phyloP scores from a whole-genome alignment of 2,329 filamentous ascomycete species.

The Rosellinia necatrix region DNA sequence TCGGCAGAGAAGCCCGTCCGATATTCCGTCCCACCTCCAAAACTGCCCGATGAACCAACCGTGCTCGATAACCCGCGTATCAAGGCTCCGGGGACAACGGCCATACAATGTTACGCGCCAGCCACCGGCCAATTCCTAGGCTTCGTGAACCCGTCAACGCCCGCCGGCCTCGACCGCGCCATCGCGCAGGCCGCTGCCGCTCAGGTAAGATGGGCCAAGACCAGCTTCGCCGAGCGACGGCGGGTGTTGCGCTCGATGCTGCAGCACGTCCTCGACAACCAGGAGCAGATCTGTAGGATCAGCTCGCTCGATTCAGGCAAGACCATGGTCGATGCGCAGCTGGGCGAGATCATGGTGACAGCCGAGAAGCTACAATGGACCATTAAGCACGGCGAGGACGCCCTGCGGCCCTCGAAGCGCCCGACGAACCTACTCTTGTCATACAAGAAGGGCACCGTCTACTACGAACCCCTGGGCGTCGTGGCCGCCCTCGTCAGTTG shows the following conservation, averaged over 20 bases:
- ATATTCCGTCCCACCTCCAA: conserved; percentile 67
- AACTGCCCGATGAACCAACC: conserved; percentile 60
- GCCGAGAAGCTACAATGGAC: conserved; percentile 95
- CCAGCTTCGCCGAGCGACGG: conserved; percentile 76
- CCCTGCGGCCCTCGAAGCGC: conserved; percentile 70
- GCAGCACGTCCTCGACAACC: conserved; percentile 83
- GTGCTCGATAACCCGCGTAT: conserved; percentile 64
- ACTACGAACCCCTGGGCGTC: conserved; percentile 90
- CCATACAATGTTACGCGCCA: conserved; percentile 85
- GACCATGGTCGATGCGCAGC: conserved; percentile 89
- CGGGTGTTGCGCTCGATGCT: conserved; percentile 81
- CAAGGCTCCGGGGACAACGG: conserved; percentile 67
- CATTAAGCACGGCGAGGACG: conserved; percentile 83
- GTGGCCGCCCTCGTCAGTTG: conserved; percentile 92
- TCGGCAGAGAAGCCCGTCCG: conserved; percentile 50
- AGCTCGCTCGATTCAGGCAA: conserved; percentile 95
- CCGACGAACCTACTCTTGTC: conserved; percentile 92
- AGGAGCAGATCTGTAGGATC: conserved; percentile 81
- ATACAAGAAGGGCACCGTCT: conserved; percentile 90
- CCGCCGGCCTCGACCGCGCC: conserved; percentile 77
- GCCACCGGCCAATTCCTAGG: conserved; percentile 87
- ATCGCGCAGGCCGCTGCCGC: conserved; percentile 75
- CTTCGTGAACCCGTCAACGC: conserved; percentile 74
- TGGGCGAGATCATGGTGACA: conserved; percentile 94
- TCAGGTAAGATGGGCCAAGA: conserved; percentile 77